A percentile compares a stretch with the other conserved stretches of the same genome.
Conservation (phyloP, 306 rosid genomes). For the Lathyrus sativus region DNA sequence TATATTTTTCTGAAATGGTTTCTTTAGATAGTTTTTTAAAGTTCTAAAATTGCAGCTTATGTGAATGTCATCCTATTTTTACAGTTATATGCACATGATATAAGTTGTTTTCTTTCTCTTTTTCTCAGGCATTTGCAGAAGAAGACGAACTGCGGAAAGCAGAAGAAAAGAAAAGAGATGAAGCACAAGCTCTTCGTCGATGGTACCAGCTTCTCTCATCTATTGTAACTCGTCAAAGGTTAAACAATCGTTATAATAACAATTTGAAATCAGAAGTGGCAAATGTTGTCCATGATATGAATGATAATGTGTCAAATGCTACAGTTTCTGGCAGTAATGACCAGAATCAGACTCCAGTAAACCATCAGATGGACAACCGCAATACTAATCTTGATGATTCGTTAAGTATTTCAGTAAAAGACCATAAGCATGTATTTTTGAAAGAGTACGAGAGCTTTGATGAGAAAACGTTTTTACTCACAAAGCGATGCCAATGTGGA, state of each 20-base stretch:
- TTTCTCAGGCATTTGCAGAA: conserved; percentile 70
- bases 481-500: conserved; percentile 78
- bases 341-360: conserved; percentile 37
- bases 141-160: conserved; percentile 69
- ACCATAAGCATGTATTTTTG: conserved; percentile 78
- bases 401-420: conserved; percentile 36
- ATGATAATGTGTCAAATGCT: conserved; percentile 36
- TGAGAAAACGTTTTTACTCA: conserved; percentile 54
- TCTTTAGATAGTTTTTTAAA: conserved; percentile 17
- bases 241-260: conserved; percentile 63
- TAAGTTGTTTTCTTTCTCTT: conserved; percentile 20
- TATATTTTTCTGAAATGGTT: conserved; percentile 22
- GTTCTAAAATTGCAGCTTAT: conserved; percentile 23
- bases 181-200: conserved; percentile 65
- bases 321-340: conserved; percentile 37
- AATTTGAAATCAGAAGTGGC: conserved; percentile 42
- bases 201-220: conserved; percentile 98
- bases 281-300: conserved; percentile 31
- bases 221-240: conserved; percentile 78
- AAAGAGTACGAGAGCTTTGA: conserved; percentile 67
- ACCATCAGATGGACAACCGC: conserved; percentile 27
- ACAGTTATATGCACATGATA: not conserved
- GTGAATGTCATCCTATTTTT: not conserved
- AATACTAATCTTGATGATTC: conserved; percentile 34
- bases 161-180: conserved; percentile 72